Base-by-base conservation (phyloP, 2,329 filamentous ascomycete species). In the Nannizziopsis arthrosporioides region DNA sequence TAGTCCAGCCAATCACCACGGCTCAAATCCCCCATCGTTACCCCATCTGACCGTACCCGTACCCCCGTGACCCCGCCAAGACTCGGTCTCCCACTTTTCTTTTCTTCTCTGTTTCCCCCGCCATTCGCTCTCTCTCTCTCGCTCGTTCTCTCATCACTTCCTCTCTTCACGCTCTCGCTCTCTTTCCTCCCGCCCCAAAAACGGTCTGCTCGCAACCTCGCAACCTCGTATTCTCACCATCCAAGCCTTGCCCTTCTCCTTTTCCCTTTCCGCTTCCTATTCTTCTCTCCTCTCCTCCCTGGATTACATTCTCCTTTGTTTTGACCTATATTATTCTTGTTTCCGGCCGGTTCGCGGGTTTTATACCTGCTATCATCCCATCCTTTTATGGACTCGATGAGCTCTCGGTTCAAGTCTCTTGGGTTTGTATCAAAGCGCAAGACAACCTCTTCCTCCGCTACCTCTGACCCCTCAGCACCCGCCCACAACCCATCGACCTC, bases 391-490 rank as follows among this genome's bases (percentile, higher is more conserved):
- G 70, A 72, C 63, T 65, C 67, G 61, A 73, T 74, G 70, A 73
- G 65, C 65, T 69, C 70, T 61, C 67, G 70, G 59, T 67, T 74
- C 55, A 73, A 71, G 63, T 67, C 65, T 56, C 64, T 73, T 59
- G 66, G 63, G 61, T 73, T 73, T 61, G 63, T 64, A 60, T 65
- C 65, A 57, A 71, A 70, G 63, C 65, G 68, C 60, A 70, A 73
- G 58, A 74, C 72, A 64, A 72, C 66, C 64, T 65, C 22, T 7
- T 27, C 65, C 48, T 54, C 56, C 61, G 55, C 55, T 47, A 61
- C 59, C 45, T 54, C 59, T 41, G 50, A 55, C 48, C 60, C 61
- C 42, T 54, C 59, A 40, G 50, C 53, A 41, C 63, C 55, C 53
- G 56, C 57, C 53, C 56, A 57, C 42, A 42, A 59, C 60, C 50